Base-by-base conservation (phyloP, 768 basidiomycete species). In the Lactifluus piperatus region DNA sequence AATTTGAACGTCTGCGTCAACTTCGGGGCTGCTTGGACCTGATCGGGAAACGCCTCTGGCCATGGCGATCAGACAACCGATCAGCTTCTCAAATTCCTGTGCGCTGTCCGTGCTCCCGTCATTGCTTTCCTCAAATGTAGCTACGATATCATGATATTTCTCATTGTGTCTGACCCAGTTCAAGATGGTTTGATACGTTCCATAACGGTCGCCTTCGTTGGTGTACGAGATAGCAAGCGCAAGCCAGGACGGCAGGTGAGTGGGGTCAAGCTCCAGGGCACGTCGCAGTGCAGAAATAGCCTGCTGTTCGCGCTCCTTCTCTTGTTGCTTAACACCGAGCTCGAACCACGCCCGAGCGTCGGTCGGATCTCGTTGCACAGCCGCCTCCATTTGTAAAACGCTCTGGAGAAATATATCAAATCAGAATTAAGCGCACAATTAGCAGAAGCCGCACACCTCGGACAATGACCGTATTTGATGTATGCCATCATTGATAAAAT, bases 281-380 rank as follows among this genome's bases (percentile, higher is more conserved):
- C 85, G 86, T 50, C 79, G 75, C 20, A 99, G 79, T 2, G 97
- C 97, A 55, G 84, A 79, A 43, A 98, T 80, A 4, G 97, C 97
- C 66, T 91, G 86, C 8, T 80, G 79, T 73, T 99, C 97, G 16
- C 94, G 84, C 71, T 99, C 97, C 69, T 94, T 97, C 72, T 97
- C 94, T 71, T 99, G 97, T 68, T 98, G 97, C 71, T 91, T 94
- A 50, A 99, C 85, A 26, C 97, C 97, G 51, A 98, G 84, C 64
- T 88, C 82, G 68, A 81, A 94, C 97, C 97, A 99, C 9, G 85
- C 86, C 36, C 72, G 64, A 4, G 88, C 83, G 65, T 88, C 80
- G 9, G 70, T 73, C 61, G 86, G 83, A 66, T 93, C 81, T 41
- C 79, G 80, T 68, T 95, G 91, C 14, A 95, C 93, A 26, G 79